Evolutionary conservation across 129 eudicot genomes (phyloP).

Genomic region (Deinandra increscens): DNA sequence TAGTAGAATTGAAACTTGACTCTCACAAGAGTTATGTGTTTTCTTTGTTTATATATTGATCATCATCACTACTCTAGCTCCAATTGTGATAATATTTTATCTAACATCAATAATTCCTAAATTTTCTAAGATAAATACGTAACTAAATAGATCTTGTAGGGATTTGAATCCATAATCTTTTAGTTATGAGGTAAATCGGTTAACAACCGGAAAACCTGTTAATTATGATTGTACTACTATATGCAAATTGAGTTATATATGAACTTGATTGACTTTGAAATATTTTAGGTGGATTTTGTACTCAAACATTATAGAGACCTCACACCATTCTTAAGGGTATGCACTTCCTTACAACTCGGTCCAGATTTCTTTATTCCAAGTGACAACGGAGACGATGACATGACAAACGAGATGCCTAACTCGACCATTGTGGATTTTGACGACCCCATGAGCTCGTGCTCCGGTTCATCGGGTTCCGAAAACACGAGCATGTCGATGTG

Average conservation of each 20-base stretch:
- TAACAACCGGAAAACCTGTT: too few species aligned
- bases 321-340: slow-evolving; percentile 69
- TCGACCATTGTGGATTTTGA: slow-evolving; percentile 71
- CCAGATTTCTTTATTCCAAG: slow-evolving; percentile 94
- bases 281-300: slow-evolving; percentile 75
- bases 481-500: slow-evolving; percentile 55
- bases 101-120: too few species aligned
- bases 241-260: slow-evolving; percentile 11
- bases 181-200: too few species aligned
- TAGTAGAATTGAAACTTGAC: too few species aligned
- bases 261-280: background rate
- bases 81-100: too few species aligned
- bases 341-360: slow-evolving; percentile 76
- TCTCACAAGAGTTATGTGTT: too few species aligned
- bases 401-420: slow-evolving; percentile 56
- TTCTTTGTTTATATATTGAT: too few species aligned
- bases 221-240: too few species aligned
- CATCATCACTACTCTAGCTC: too few species aligned
- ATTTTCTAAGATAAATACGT: too few species aligned
- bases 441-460: slow-evolving; percentile 60
- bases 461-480: slow-evolving; percentile 77
- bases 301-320: slow-evolving; percentile 72
- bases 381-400: slow-evolving; percentile 72
- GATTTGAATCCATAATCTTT: too few species aligned
- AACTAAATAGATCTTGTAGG: too few species aligned